A percentile compares a stretch with the other conserved stretches of the same genome.
phyloP scores from a whole-genome alignment of 148 eudicot species.

The Camellia lanceoleosa region DNA sequence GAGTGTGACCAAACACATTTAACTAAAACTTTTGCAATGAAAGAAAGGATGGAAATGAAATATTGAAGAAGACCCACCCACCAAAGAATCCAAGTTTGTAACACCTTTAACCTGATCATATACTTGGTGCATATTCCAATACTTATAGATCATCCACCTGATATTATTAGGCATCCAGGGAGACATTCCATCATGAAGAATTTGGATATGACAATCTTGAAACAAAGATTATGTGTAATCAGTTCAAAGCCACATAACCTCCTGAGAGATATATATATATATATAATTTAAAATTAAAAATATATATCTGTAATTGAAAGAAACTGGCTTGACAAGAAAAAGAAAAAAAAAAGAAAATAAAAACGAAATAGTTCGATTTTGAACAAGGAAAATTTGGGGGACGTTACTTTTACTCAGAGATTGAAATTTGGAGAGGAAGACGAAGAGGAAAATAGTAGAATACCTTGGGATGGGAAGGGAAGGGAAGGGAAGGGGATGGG shows the following conservation, averaged over 20 bases:
- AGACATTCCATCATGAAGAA: not conserved
- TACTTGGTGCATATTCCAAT: not conserved
- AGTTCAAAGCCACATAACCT: not conserved
- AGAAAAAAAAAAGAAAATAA: too few species aligned
- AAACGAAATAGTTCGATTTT: not conserved
- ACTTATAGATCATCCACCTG: not conserved
- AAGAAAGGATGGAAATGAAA: not conserved
- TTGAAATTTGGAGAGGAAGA: not conserved
- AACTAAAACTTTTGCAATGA: not conserved
- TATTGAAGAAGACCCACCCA: not conserved
- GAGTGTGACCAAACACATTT: not conserved
- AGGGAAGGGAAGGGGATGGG: too few species aligned
- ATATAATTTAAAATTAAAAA: too few species aligned
- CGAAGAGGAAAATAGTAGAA: too few species aligned
- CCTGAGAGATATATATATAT: too few species aligned
- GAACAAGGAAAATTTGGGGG: too few species aligned
- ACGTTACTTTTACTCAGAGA: not conserved
- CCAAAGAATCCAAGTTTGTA: not conserved
- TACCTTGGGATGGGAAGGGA: too few species aligned
- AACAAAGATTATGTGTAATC: not conserved
- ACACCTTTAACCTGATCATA: not conserved
- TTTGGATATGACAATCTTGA: not conserved
- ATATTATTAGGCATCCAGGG: not conserved
- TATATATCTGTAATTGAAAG: not conserved
- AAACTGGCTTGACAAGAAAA: not conserved